Conservation (phyloP, 306 rosid genomes). For the Acacia melanoxylon region DNA sequence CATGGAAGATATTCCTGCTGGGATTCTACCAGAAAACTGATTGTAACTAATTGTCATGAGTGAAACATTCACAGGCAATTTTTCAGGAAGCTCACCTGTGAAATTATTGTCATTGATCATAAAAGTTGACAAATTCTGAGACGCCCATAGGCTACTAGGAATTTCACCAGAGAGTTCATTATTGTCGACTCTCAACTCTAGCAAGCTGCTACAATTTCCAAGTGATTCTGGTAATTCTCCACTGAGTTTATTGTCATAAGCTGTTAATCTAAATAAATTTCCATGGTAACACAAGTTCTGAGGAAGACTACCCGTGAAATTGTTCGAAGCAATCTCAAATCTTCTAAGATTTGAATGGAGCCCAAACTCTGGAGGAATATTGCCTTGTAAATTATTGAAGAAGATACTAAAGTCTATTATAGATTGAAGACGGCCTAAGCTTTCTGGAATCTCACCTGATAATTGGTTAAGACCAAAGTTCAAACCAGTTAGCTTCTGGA, state of each 20-base stretch:
- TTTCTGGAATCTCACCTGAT: conserved; percentile 45
- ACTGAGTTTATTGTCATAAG: conserved; percentile 40
- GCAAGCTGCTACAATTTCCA: conserved; percentile 39
- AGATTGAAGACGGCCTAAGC: conserved; percentile 45
- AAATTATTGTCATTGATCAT: conserved; percentile 38
- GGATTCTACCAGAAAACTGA: conserved; percentile 43
- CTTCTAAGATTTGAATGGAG: conserved; percentile 26
- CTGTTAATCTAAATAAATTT: conserved; percentile 32
- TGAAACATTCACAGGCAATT: conserved; percentile 25
- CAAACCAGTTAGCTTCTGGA: conserved; percentile 25
- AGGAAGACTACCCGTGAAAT: conserved; percentile 45
- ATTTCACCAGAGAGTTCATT: conserved; percentile 46
- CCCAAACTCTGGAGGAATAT: conserved; percentile 50
- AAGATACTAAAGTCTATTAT: conserved; percentile 28
- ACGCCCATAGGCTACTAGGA: conserved; percentile 52
- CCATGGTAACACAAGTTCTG: conserved; percentile 42
- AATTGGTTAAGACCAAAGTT: conserved; percentile 36
- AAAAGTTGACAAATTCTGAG: conserved; percentile 14
- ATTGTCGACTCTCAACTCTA: not conserved
- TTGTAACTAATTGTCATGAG: conserved; percentile 44
- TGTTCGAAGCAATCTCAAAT: conserved; percentile 40
- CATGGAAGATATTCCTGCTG: conserved; percentile 38
- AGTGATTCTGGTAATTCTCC: conserved; percentile 49
- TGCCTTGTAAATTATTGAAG: conserved; percentile 44
- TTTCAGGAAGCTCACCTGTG: conserved; percentile 49